Conservation (phyloP, 2,329 filamentous ascomycete genomes). For the Epichloe bromicola region DNA sequence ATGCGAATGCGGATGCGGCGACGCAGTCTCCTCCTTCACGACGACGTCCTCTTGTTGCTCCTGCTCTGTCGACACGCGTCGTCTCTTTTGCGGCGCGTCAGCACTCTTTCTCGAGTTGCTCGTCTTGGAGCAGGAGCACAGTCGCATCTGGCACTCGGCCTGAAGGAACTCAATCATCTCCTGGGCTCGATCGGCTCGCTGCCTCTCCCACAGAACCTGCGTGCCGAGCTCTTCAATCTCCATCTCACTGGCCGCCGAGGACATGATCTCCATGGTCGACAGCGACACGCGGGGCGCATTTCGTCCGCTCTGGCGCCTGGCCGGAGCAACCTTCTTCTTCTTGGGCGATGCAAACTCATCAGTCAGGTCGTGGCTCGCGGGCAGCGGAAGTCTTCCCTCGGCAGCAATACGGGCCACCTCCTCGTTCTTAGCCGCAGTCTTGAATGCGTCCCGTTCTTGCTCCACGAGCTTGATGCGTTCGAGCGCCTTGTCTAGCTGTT, state of each 20-base stretch:
- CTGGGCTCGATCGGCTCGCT: constrained; percentile 53
- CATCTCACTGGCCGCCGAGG: constrained; percentile 41
- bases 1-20: constrained; percentile 21
- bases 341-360: constrained; percentile 52
- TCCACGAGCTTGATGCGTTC: constrained; percentile 53
- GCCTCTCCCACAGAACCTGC: constrained; percentile 44
- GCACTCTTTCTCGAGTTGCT: constrained; percentile 8
- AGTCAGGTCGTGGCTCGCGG: constrained; percentile 36
- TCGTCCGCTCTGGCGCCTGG: constrained; percentile 18
- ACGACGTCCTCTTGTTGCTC: constrained; percentile 1
- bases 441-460: constrained; percentile 62
- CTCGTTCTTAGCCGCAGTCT: constrained; percentile 58
- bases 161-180: constrained; percentile 67
- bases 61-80: constrained; percentile 5
- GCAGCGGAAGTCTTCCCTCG: constrained; percentile 56
- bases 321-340: constrained; percentile 21
- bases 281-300: constrained; percentile 32
- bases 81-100: constrained; percentile 10
- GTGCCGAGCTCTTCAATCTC: constrained; percentile 44
- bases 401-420: constrained; percentile 60
- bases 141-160: constrained; percentile 57
- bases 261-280: constrained; percentile 36
- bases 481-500: constrained; percentile 51
- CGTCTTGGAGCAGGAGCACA: constrained; percentile 45
- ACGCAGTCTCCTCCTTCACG: constrained; percentile 16